Conservation (phyloP, 1,284 basidiomycete species). For the Melanopsichium pennsylvanicum region DNA sequence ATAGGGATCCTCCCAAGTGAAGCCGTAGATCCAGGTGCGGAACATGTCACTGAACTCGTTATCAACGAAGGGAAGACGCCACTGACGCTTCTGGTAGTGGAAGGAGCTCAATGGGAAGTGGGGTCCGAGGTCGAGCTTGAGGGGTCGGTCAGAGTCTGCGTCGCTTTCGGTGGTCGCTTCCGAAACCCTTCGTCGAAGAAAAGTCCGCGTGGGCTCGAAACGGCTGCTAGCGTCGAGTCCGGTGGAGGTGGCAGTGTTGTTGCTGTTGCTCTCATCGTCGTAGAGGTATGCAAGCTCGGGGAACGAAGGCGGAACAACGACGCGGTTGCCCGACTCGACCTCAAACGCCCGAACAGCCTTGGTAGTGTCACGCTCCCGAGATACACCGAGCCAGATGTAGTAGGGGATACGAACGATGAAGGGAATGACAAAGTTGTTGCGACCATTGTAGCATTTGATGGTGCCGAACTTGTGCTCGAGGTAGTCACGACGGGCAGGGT, state of each 20-base stretch:
- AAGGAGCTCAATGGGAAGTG: constrained; percentile 74
- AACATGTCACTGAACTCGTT: constrained; percentile 79
- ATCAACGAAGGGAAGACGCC: constrained; percentile 78
- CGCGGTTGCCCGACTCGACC: constrained; percentile 74
- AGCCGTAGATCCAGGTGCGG: constrained; percentile 76
- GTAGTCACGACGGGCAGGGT: constrained; percentile 74
- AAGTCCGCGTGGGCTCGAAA: constrained; percentile 55
- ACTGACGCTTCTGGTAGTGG: constrained; percentile 75
- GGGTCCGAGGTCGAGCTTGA: constrained; percentile 56
- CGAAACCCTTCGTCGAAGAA: constrained; percentile 66
- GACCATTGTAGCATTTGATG: constrained; percentile 73
- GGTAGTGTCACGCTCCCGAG: constrained; percentile 74
- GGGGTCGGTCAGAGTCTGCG: constrained; percentile 63
- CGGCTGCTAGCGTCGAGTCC: constrained; percentile 64
- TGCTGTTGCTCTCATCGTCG: constrained; percentile 20
- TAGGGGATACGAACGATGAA: constrained; percentile 76
- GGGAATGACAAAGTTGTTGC: constrained; percentile 77
- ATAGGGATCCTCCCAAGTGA: constrained; percentile 82
- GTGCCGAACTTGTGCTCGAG: constrained; percentile 84
- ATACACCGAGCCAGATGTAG: constrained; percentile 81
- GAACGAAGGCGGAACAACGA: constrained; percentile 64
- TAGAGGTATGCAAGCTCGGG: constrained; percentile 58
- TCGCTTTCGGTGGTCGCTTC: constrained; percentile 67
- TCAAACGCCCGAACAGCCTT: constrained; percentile 75
- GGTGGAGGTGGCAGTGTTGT: constrained; percentile 38